phyloP scores from a whole-genome alignment of 1,284 basidiomycete genomes.

The Pseudozyma hubeiensis region DNA sequence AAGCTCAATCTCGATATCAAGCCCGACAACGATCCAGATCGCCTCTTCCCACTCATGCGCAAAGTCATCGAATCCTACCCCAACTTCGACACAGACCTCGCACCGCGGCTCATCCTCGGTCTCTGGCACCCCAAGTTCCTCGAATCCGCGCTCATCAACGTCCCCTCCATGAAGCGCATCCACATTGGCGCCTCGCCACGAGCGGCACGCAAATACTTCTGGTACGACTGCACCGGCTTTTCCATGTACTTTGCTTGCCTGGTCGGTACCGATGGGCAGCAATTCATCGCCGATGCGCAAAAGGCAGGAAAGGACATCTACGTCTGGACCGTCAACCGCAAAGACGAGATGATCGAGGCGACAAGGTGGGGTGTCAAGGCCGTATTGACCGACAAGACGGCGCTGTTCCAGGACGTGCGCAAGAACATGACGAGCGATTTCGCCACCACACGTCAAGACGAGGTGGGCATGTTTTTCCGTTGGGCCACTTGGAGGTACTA shows the following conservation, averaged over 20 bases:
- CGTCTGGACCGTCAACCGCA: conserved; percentile 96
- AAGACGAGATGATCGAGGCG: conserved; percentile 93
- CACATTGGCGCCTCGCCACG: conserved; percentile 80
- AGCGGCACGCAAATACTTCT: conserved; percentile 87
- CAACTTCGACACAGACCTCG: conserved; percentile 82
- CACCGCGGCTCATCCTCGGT: conserved; percentile 88
- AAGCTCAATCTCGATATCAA: conserved; percentile 82
- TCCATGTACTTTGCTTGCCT: conserved; percentile 84
- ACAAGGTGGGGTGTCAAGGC: conserved; percentile 89
- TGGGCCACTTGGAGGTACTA: conserved; percentile 63
- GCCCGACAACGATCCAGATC: conserved; percentile 87
- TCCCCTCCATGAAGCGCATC: conserved; percentile 86
- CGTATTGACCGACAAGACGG: conserved; percentile 87
- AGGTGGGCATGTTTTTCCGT: conserved; percentile 64
- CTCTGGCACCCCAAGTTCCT: conserved; percentile 87
- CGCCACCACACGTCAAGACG: conserved; percentile 44
- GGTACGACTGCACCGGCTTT: conserved; percentile 87
- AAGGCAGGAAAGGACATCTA: conserved; percentile 82
- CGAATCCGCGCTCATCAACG: conserved; percentile 77
- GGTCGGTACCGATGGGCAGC: conserved; percentile 76
- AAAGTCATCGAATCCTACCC: conserved; percentile 77
- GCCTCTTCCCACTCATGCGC: conserved; percentile 87
- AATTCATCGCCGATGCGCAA: conserved; percentile 83
- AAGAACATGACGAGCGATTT: conserved; percentile 71
- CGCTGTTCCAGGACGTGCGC: conserved; percentile 80